phyloP scores from a whole-genome alignment of 1,284 basidiomycete genomes.

The Sutorius eximius region DNA sequence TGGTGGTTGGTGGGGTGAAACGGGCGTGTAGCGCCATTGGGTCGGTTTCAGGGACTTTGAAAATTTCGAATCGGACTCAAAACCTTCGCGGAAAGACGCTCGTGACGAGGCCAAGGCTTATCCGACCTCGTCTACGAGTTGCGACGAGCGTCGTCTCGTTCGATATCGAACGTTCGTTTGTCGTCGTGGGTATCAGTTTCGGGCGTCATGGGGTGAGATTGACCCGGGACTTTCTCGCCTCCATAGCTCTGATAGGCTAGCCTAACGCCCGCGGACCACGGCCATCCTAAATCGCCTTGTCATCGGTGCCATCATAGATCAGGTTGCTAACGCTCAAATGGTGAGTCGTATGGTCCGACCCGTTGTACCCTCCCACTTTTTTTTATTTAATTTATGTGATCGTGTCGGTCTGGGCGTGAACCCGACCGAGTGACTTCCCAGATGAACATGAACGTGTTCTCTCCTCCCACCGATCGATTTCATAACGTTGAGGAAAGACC shows the following conservation, averaged over 20 bases:
- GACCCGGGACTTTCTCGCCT: neutral
- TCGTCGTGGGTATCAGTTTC: neutral
- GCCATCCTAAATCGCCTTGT: neutral
- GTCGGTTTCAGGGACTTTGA: conserved; percentile 13
- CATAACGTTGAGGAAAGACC: neutral
- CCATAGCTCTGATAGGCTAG: neutral
- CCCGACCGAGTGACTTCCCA: neutral
- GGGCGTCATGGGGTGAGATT: neutral
- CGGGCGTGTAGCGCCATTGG: neutral
- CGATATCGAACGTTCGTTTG: neutral
- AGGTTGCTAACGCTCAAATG: neutral
- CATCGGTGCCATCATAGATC: neutral
- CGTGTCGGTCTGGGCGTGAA: neutral
- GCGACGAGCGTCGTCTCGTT: neutral
- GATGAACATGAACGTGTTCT: neutral
- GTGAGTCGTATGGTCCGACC: neutral
- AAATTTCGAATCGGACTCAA: conserved; percentile 16
- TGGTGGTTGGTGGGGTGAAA: neutral
- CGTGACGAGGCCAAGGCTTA: neutral
- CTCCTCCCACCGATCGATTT: neutral
- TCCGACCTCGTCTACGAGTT: neutral
- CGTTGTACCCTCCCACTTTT: neutral
- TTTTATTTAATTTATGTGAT: neutral
- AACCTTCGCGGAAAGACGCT: conserved; percentile 25
- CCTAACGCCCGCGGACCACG: conserved; percentile 3